Evolutionary conservation across 768 basidiomycete species (phyloP).

Genomic region (Galerina sulciceps): DNA sequence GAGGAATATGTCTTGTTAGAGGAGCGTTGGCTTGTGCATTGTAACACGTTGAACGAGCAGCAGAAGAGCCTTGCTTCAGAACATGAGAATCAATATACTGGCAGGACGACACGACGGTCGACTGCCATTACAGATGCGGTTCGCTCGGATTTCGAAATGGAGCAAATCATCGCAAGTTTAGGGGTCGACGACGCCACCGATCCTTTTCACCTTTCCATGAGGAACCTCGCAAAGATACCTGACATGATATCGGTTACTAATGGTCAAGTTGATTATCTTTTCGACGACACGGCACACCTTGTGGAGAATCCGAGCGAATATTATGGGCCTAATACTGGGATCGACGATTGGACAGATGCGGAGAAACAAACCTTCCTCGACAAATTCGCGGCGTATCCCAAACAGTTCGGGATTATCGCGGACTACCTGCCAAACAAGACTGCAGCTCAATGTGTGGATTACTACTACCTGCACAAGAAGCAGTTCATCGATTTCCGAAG

Average conservation of each 20-base stretch:
- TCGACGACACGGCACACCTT: constrained; percentile 85
- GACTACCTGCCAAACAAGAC: constrained; percentile 83
- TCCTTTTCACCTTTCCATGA: constrained; percentile 82
- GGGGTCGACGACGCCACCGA: constrained; percentile 94
- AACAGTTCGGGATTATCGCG: constrained; percentile 95
- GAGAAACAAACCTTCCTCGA: constrained; percentile 82
- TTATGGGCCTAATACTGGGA: constrained; percentile 73
- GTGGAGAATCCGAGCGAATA: constrained; percentile 80
- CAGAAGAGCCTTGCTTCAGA: constrained; percentile 47
- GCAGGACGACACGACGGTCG: constrained; percentile 75
- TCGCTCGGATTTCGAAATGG: constrained; percentile 94
- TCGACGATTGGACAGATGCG: constrained; percentile 85
- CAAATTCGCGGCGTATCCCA: constrained; percentile 84
- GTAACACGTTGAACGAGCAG: constrained; percentile 67
- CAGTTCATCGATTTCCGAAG: constrained; percentile 82
- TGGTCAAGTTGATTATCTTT: constrained; percentile 63
- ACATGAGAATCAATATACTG: constrained; percentile 41
- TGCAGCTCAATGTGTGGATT: constrained; percentile 85
- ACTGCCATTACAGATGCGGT: constrained; percentile 86
- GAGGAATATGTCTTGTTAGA: constrained; percentile 73
- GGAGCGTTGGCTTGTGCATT: constrained; percentile 74
- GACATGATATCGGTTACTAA: constrained; percentile 83
- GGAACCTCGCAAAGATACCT: constrained; percentile 86
- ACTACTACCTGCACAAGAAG: constrained; percentile 96
- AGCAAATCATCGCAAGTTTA: constrained; percentile 93